Evolutionary conservation across 192 early-diverging fungal species (phyloP), one percentile per base, ranked within the genome.

Genomic region (Coemansia sp.): DNA sequence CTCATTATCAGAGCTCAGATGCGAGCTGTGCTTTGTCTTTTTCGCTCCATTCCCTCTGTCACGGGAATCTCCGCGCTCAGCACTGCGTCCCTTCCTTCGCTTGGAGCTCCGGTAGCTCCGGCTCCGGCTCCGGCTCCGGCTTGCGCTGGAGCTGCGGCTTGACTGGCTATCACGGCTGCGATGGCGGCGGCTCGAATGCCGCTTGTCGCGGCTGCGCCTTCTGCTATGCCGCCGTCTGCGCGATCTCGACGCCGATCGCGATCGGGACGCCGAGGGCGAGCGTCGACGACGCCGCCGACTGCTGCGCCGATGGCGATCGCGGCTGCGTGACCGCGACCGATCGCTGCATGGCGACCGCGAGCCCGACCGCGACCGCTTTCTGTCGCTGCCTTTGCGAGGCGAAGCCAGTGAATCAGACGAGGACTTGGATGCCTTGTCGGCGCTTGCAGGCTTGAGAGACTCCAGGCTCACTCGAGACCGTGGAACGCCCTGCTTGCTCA

Each of bases 401-500:
- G 26, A 31, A 0, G 14, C 16, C 1, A 14, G n/a, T 3, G 59
- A 18, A 21, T 44, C 54, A 0, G 36, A 21, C 17, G 58, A n/a
- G 3, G 16, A 16, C 11, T 55, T 55, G 16, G 60, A 52, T 0
- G 34, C 47, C 2, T 28, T 41, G 40, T 58, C 60, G n/a, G 60
- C 42, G 28, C 43, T 51, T 11, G 67, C 3, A 3, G 50, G n/a
- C 40, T 68, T 71, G 37, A 78, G 48, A 11, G 64, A 44, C 58
- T 78, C 75, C 20, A 78, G 61, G 14, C 62, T 56, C 1, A 78
- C 64, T 10, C 69, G 48, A 3, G 60, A 21, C 6, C 65, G 60
- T 17, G 68, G 75, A 44, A 78, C 75, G 10, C 69, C 75, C 41
- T 78, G 75, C 46, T 69, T 78, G 46, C 64, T 42, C 37, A 78